phyloP scores from a whole-genome alignment of 192 early-diverging fungal species.

The Backusella tarrabulga region DNA sequence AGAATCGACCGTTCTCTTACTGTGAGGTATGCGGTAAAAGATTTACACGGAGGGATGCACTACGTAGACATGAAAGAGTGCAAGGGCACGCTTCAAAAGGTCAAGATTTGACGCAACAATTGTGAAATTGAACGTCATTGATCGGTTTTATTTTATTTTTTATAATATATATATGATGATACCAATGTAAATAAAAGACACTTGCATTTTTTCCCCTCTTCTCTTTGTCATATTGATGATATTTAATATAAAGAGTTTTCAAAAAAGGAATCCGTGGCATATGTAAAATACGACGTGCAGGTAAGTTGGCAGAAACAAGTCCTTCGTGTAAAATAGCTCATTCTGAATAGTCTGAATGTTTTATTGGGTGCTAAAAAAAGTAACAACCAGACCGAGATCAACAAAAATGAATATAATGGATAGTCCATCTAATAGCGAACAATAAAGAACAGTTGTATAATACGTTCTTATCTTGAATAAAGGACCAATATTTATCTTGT shows the following conservation, averaged over 20 bases:
- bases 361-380: too few species aligned
- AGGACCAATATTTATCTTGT: too few species aligned
- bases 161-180: not conserved
- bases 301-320: too few species aligned
- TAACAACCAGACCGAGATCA: too few species aligned
- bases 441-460: too few species aligned
- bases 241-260: not conserved
- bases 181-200: not conserved
- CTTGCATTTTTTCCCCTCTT: not conserved
- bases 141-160: not conserved
- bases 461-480: too few species aligned
- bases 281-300: too few species aligned
- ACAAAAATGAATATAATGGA: too few species aligned
- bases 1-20: slow-evolving; percentile 31
- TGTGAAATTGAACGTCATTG: not conserved
- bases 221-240: not conserved
- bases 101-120: not conserved
- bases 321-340: too few species aligned
- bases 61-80: slow-evolving; percentile 33
- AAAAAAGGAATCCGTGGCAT: not conserved
- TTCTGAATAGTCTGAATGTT: too few species aligned
- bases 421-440: too few species aligned
- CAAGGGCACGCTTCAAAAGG: slow-evolving; percentile 28
- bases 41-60: slow-evolving; percentile 40
- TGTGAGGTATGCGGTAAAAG: slow-evolving; percentile 35